phyloP scores from a whole-genome alignment of 2,329 filamentous ascomycete genomes.

The Botryotinia calthae region DNA sequence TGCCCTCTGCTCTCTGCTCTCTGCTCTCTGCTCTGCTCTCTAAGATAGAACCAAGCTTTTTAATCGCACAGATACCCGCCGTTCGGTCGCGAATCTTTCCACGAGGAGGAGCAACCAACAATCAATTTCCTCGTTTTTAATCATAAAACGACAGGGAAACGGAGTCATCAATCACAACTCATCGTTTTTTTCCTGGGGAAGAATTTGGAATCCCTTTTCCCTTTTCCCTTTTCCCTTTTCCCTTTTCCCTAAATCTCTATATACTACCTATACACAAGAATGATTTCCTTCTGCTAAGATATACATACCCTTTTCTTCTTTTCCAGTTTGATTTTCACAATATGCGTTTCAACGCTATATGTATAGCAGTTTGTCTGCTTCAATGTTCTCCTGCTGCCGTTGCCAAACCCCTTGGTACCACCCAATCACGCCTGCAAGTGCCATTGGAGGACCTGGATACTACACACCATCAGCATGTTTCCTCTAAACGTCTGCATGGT shows the following conservation, averaged over 20 bases:
- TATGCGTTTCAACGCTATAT: conserved; percentile 29
- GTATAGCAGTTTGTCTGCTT: conserved; percentile 32
- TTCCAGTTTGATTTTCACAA: conserved; percentile 26
- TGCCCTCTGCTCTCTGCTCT: background rate
- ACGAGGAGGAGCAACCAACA: background rate
- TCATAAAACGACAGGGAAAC: background rate
- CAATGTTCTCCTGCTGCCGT: conserved; percentile 21
- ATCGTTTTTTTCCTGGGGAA: background rate
- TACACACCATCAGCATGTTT: conserved; percentile 26
- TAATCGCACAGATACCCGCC: background rate
- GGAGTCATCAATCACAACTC: conserved; percentile 3
- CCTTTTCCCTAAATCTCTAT: background rate
- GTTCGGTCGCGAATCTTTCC: conserved; percentile 1
- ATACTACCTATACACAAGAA: conserved; percentile 5
- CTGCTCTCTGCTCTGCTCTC: background rate
- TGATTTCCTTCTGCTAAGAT: conserved; percentile 11
- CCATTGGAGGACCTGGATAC: conserved; percentile 34
- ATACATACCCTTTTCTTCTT: background rate
- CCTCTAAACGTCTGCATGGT: conserved; percentile 55
- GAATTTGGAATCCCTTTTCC: background rate
- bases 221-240: too few relatives aligned
- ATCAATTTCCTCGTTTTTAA: background rate
- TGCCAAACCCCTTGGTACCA: conserved; percentile 30
- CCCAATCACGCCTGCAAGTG: conserved; percentile 29
- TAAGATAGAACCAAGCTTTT: background rate